A percentile compares a stretch with the other conserved stretches of the same genome.
phyloP scores from a whole-genome alignment of 1,139 yeast species.

The Nakaseomyces bracarensis region DNA sequence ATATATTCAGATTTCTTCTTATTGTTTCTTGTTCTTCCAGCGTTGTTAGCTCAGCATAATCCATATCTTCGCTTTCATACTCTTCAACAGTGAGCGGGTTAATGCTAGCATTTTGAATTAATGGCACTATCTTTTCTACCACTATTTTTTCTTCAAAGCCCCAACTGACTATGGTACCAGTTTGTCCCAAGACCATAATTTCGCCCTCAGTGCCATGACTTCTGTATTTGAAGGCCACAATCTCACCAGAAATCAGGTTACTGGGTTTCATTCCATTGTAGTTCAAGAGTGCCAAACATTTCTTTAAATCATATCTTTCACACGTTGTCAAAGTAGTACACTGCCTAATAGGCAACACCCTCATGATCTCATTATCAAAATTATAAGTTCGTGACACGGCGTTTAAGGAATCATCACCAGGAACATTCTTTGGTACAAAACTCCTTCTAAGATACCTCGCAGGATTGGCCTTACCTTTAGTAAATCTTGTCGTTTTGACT shows the following conservation, averaged over 20 bases:
- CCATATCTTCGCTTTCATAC: slow-evolving; percentile 80
- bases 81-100: slow-evolving; percentile 37
- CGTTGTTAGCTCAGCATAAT: slow-evolving; percentile 52
- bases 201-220: slow-evolving; percentile 36
- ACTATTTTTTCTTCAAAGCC: slow-evolving; percentile 48
- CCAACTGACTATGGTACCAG: slow-evolving; percentile 81
- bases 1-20: slow-evolving; percentile 1
- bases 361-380: slow-evolving; percentile 2
- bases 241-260: slow-evolving; percentile 61
- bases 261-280: slow-evolving; percentile 19
- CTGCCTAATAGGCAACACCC: slow-evolving; percentile 24
- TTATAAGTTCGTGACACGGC: slow-evolving; percentile 4
- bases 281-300: slow-evolving; percentile 35
- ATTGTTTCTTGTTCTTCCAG: slow-evolving; percentile 9
- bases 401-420: slow-evolving; percentile 1
- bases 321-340: slow-evolving; percentile 65
- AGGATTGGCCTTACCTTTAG: slow-evolving; percentile 6
- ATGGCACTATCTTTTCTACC: slow-evolving; percentile 39
- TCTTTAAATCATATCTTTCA: slow-evolving; percentile 52
- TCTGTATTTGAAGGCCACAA: slow-evolving; percentile 40
- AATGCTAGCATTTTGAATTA: slow-evolving; percentile 41
- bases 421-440: slow-evolving; percentile 7
- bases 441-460: slow-evolving; percentile 8
- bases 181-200: slow-evolving; percentile 49
- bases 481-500: slow-evolving; percentile 6